These are phyloP conservation scores for Tillandsia leiboldiana DNA, from an alignment of 176 grass and related monocot genomes.

Conservation along the genomic window DNA sequence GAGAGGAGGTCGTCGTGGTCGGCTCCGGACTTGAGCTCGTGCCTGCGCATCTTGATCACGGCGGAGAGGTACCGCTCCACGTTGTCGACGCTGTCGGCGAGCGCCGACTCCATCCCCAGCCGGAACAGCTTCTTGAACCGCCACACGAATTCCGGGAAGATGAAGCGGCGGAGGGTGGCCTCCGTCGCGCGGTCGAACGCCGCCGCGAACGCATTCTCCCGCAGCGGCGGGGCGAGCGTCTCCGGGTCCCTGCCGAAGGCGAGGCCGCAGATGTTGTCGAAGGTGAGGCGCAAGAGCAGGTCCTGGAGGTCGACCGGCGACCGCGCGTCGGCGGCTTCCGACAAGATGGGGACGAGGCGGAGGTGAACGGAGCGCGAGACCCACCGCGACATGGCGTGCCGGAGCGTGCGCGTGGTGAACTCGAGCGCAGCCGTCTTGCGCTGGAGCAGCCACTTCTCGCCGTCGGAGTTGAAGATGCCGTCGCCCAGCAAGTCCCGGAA, in stretches of 20 bases:
- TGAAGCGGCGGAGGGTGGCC: slow-evolving; percentile 21
- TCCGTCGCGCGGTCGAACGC: slow-evolving; percentile 22
- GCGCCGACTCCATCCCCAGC: slow-evolving; percentile 8
- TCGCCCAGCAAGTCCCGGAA: not conserved
- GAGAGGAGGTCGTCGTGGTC: too few relatives aligned
- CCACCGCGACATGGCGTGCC: slow-evolving; percentile 18
- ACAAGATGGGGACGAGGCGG: not conserved
- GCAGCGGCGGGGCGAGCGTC: slow-evolving; percentile 5
- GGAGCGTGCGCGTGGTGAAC: slow-evolving; percentile 24
- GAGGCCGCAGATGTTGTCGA: slow-evolving; percentile 25
- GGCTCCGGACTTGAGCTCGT: too few relatives aligned
- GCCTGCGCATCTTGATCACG: too few relatives aligned
- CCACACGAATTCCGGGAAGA: slow-evolving; percentile 20
- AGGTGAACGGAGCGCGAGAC: slow-evolving; percentile 17
- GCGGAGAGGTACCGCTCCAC: too few relatives aligned
- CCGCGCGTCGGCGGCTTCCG: too few relatives aligned
- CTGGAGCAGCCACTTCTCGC: not conserved
- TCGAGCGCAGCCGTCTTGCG: slow-evolving; percentile 24
- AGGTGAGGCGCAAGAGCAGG: slow-evolving; percentile 18
- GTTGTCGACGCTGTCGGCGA: slow-evolving; percentile 1
- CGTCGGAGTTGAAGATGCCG: slow-evolving; percentile 20
- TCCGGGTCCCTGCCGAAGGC: slow-evolving; percentile 22
- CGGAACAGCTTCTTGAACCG: slow-evolving; percentile 18
- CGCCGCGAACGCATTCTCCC: slow-evolving; percentile 13
- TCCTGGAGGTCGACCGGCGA: slow-evolving; percentile 15